Base-by-base conservation (phyloP, 768 basidiomycete species). In the Asterophora parasitica region DNA sequence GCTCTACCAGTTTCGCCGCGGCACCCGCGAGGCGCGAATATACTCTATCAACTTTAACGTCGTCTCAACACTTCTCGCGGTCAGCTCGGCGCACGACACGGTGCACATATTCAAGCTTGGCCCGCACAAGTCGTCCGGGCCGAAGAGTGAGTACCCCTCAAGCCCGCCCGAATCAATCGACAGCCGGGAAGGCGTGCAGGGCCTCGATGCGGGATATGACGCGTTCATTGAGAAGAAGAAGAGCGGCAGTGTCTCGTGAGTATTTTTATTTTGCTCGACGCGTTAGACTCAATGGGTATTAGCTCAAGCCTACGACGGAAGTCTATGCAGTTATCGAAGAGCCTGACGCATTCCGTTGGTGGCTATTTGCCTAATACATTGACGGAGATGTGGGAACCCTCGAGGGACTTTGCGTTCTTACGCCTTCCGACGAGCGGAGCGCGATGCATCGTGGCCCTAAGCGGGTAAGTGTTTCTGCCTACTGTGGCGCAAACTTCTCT, bases 331-430 rank as follows among this genome's bases (percentile, higher is more conserved):
- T 61, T 92, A 58, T 85, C 88, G 3, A 85, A 87, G 59, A 78
- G 74, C 38, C 62, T 92, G 35, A 84, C 88, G 0, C 75, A 83
- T n/a, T 84, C 86, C 3, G 74, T 92, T 13, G 89, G 92, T 12
- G 85, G 85, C 0, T 92, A 92, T 59, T 75, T 93, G 0, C 95
- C 95, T 0, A 88, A 85, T 54, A 85, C 90, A 1, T 65, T 98
- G 38, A 90, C 92, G 15, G 95, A 96, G 63, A 82, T 98, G 70
- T 99, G 94, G 93, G 96, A 98, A 58, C 96, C 96, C 0, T 77
- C 90, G 30, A 74, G 95, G 6, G 95, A 96, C 61, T 98, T 98
- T 61, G 96, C 95, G 0, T 94, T 79, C 63, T 69, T 95, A 49
- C 82, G 89, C 59, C 65, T 99, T 17, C 92, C 93, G 42, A 77